phyloP scores from a whole-genome alignment of 352 stramenopile species.

The Globisporangium solare region DNA sequence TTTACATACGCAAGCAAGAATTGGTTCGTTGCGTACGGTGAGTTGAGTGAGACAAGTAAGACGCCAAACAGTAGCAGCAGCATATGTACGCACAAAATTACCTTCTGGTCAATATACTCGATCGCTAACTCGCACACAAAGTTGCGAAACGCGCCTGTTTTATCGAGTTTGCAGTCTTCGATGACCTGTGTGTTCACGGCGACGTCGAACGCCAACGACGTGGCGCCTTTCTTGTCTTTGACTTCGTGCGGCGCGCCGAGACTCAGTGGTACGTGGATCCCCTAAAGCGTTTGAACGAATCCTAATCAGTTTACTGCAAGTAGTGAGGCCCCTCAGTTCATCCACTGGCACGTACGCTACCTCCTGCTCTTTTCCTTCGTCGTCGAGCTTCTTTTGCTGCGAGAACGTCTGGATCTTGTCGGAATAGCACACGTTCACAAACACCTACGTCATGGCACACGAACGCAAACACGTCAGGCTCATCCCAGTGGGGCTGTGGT shows the following conservation, averaged over 20 bases:
- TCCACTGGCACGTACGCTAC: conserved; percentile 12
- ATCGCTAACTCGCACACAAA: conserved; percentile 82
- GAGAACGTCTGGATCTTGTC: conserved; percentile 75
- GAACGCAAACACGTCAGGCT: not conserved
- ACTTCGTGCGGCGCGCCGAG: conserved; percentile 66
- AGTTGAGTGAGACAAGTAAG: too few relatives aligned
- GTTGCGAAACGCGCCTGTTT: conserved; percentile 65
- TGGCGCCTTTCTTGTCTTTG: conserved; percentile 63
- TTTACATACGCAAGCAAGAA: too few relatives aligned
- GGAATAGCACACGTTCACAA: conserved; percentile 74
- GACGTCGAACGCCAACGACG: conserved; percentile 68
- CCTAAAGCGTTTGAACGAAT: conserved; percentile 20
- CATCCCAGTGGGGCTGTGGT: not conserved
- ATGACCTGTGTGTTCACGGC: conserved; percentile 76
- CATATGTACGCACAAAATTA: conserved; percentile 8
- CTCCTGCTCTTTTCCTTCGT: conserved; percentile 71
- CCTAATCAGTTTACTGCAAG: not conserved
- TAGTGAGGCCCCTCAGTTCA: not conserved
- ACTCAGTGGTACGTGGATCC: conserved; percentile 72
- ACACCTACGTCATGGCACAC: conserved; percentile 35
- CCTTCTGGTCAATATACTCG: conserved; percentile 82
- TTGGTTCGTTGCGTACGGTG: too few relatives aligned
- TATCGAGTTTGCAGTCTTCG: conserved; percentile 57
- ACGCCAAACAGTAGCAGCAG: too few relatives aligned
- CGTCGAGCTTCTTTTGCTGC: conserved; percentile 71